Conservation (phyloP, 345 rosid genomes). For the Odontarrhena argentea region DNA sequence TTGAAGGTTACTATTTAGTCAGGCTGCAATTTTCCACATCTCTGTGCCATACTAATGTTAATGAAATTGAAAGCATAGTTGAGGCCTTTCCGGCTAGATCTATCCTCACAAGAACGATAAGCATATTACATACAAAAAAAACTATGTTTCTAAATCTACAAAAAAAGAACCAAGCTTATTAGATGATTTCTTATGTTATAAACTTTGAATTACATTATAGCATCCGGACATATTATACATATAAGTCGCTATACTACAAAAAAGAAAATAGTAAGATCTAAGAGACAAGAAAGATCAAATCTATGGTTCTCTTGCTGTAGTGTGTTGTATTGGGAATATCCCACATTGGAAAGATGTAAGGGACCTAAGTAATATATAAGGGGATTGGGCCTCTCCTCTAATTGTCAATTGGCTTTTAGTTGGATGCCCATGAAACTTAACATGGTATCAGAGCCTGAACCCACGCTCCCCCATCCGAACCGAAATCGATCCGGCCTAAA, state of each 20-base stretch:
- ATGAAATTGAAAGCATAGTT: constrained; percentile 7
- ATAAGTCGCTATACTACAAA: constrained; percentile 26
- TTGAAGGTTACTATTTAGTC: constrained; percentile 31
- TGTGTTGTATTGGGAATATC: too few species aligned
- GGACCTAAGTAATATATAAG: too few species aligned
- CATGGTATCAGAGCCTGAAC: too few species aligned
- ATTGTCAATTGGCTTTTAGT: too few species aligned
- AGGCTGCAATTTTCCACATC: not conserved
- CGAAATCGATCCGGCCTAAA: too few species aligned
- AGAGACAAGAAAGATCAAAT: constrained; percentile 1
- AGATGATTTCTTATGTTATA: constrained; percentile 17
- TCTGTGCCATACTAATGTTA: not conserved
- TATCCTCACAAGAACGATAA: constrained; percentile 6
- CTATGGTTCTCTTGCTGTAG: constrained; percentile 31
- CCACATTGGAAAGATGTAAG: too few species aligned
- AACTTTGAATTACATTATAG: constrained; percentile 17
- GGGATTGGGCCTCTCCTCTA: too few species aligned
- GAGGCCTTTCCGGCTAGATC: constrained; percentile 23
- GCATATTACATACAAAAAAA: constrained; percentile 4
- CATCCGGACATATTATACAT: constrained; percentile 15
- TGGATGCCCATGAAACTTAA: too few species aligned
- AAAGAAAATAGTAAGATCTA: constrained; percentile 1
- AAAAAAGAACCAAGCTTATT: constrained; percentile 20
- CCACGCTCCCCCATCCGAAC: too few species aligned
- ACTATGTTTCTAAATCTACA: constrained; percentile 13